Evolutionary conservation across 164 flowering plant species (phyloP), one percentile per base, ranked within the genome.

Genomic region (Nymphaea colorata): DNA sequence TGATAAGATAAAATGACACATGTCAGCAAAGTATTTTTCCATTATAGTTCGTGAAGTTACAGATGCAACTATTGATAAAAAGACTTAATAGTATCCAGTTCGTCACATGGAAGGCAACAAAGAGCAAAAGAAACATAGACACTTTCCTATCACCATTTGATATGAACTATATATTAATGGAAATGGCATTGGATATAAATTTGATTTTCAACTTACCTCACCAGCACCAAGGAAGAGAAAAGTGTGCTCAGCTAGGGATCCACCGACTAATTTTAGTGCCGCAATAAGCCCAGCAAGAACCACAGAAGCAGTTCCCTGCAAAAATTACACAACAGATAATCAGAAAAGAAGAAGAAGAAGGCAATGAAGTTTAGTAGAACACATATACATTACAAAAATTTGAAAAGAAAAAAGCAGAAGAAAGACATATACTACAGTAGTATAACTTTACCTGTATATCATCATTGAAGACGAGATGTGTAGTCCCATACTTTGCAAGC

Each of bases 181-280:
- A 45, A 4, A 17, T 5, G 15, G 14, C 8, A 15, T 15, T 51
- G 57, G 3, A 8, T 51, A 51, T 51, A 44, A 17, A 41, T 42
- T 36, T 71, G 57, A 42, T 69, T 73, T 25, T 25, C 36, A 25
- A 25, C 36, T 25, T 70, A 91, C 97, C 89, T 89, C 98, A 73
- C 98, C 96, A 71, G 98, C 96, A 70, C 98, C 96, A 43, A 91
- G 79, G 79, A 91, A 91, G 59, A 91, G 78, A 82, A 89, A 87
- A 59, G 81, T 86, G 67, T 91, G 96, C 70, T 89, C 91, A 65
- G 86, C 86, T 53, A 91, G 79, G 62, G 76, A 69, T 67, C 92
- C 89, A 36, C 89, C 92, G 70, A 87, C 73, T 59, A 85, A 66
- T 70, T 83, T 89, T 72, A 86, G 72, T 53, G 94, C 74, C 42